Percentiles rank a stretch among this genome's conserved stretches.
Conservation (phyloP, 371 early-diverging fungal species). For the Mucor racemosus region DNA sequence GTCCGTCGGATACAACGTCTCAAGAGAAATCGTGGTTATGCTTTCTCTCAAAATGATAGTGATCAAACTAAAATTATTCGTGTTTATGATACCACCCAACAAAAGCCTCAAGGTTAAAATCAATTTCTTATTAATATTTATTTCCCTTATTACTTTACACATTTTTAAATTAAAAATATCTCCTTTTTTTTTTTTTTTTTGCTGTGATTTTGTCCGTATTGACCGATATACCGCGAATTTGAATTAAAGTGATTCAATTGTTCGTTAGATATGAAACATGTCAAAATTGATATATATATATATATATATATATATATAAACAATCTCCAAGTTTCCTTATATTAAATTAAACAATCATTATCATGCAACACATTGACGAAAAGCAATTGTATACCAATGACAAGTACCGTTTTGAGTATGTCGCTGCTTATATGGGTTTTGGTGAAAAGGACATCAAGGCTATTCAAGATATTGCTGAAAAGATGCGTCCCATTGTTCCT, state of each 20-base stretch:
- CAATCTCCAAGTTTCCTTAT: conserved; percentile 26
- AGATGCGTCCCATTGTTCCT: conserved; percentile 74
- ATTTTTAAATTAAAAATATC: neutral
- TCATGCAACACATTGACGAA: conserved; percentile 32
- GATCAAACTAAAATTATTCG: conserved; percentile 94
- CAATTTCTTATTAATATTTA: neutral
- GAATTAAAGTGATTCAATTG: neutral
- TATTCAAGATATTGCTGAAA: conserved; percentile 67
- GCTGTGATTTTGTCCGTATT: neutral
- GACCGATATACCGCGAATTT: conserved; percentile 7
- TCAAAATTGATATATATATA: neutral
- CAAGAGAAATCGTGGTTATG: conserved; percentile 93
- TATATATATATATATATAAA: neutral
- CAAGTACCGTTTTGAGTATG: conserved; percentile 28
- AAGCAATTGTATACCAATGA: conserved; percentile 21
- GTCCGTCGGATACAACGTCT: conserved; percentile 92
- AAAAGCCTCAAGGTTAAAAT: conserved; percentile 81
- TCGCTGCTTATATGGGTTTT: conserved; percentile 26
- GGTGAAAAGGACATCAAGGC: conserved; percentile 49
- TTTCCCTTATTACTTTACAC: neutral
- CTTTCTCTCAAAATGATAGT: conserved; percentile 96
- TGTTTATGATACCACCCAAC: conserved; percentile 94
- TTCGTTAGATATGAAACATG: neutral
- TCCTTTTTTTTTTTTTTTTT: neutral
- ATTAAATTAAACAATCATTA: neutral